Evolutionary conservation across 2,329 filamentous ascomycete species (phyloP).

Genomic region (Laburnicola sp.): DNA sequence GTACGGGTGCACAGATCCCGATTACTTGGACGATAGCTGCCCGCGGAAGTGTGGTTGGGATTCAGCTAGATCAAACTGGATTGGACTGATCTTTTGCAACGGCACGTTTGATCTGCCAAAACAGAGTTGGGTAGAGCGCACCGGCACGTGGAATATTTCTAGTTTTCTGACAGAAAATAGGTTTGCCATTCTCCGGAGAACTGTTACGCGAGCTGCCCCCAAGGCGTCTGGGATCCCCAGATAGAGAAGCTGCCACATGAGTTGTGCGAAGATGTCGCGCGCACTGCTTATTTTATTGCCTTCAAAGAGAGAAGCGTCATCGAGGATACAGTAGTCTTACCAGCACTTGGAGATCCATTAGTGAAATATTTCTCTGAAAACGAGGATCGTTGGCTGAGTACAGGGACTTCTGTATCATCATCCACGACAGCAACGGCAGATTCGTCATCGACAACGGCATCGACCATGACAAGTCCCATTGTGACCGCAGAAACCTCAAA

Average conservation of each 20-base stretch:
- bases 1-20: conserved; percentile 24
- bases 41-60: conserved; percentile 24
- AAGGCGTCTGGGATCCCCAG: conserved; percentile 10
- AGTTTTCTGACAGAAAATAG: conserved; percentile 5
- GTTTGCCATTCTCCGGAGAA: conserved; percentile 27
- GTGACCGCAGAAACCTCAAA: background rate
- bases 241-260: conserved; percentile 9
- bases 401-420: too few species aligned
- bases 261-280: conserved; percentile 10
- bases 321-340: too few species aligned
- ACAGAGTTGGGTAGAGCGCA: conserved; percentile 19
- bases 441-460: background rate
- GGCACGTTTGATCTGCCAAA: conserved; percentile 11
- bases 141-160: background rate
- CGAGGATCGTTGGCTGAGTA: too few species aligned
- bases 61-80: conserved; percentile 16
- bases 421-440: too few species aligned
- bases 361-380: too few species aligned
- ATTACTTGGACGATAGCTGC: conserved; percentile 17
- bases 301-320: too few species aligned
- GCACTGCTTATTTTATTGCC: background rate
- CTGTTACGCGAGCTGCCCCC: conserved; percentile 7
- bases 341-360: too few species aligned
- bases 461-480: background rate
- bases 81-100: conserved; percentile 22